phyloP scores from a whole-genome alignment of 2,329 filamentous ascomycete species.

The Dactylellina sp. region DNA sequence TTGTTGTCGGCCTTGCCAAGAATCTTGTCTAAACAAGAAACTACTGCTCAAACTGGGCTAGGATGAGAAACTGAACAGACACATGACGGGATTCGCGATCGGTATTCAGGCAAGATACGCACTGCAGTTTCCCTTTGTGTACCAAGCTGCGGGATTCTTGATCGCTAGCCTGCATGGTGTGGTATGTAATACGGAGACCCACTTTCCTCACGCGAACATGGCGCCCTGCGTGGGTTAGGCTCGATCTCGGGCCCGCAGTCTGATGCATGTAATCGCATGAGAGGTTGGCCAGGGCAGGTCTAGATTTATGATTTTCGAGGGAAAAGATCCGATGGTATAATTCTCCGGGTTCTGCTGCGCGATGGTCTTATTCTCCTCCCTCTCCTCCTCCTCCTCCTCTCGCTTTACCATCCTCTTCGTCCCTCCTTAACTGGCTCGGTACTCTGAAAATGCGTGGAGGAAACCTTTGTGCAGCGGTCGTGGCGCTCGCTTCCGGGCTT shows the following conservation, averaged over 20 bases:
- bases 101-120: neutral
- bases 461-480: conserved; percentile 2
- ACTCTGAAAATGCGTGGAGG: conserved; percentile 23
- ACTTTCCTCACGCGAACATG: conserved; percentile 31
- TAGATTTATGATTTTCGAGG: neutral
- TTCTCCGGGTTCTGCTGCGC: neutral
- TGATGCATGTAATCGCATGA: neutral
- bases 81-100: conserved; percentile 42
- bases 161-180: neutral
- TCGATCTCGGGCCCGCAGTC: conserved; percentile 12
- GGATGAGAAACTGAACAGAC: conserved; percentile 10
- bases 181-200: conserved; percentile 24
- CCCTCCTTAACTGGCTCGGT: neutral
- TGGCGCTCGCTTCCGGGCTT: conserved; percentile 7
- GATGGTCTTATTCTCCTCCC: conserved; percentile 4
- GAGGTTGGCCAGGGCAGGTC: neutral
- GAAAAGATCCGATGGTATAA: neutral
- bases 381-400: neutral
- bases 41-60: neutral
- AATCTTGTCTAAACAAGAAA: conserved; percentile 20
- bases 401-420: neutral
- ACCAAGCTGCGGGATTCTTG: conserved; percentile 12
- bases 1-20: conserved; percentile 18
- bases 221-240: neutral
- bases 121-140: conserved; percentile 40